Evolutionary conservation across 2,329 filamentous ascomycete genomes (phyloP), one percentile per base, ranked within the genome.

Genomic region (Trichoderma oligosporum): DNA sequence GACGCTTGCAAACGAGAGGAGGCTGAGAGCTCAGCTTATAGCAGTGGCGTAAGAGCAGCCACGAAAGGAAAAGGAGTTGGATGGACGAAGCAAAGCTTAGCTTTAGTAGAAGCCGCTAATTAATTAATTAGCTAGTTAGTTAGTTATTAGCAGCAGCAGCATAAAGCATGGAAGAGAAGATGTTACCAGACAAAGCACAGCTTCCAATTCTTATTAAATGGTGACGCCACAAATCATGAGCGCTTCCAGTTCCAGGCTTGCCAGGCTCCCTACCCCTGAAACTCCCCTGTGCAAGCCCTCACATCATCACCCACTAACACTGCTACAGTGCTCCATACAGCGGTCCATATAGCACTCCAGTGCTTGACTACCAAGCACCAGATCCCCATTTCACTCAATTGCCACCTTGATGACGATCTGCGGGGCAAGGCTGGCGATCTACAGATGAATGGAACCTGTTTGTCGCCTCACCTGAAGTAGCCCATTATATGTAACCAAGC

Each of bases 261-360:
- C 46, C 45, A 44, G n/a, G n/a, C n/a, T n/a, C n/a, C n/a, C n/a
- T n/a, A 9, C 47, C 33, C 47, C 47, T 51, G 47, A 51, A 51
- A 36, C n/a, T 11, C 33, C 47, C 47, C 47, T 27, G 24, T 38
- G 29, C 47, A 39, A 24, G 6, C 24, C 9, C 47, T 24, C 35
- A 51, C 4, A 49, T 14, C 11, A 12, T 24, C 24, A 39, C 35
- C 35, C 47, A 51, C 35, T 39, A 51, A 39, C n/a, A n/a, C n/a
- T n/a, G n/a, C n/a, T n/a, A n/a, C n/a, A n/a, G n/a, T n/a, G n/a
- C n/a, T n/a, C n/a, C n/a, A n/a, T n/a, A n/a, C n/a, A n/a, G n/a
- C n/a, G n/a, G n/a, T n/a, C n/a, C n/a, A n/a, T n/a, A n/a, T n/a
- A n/a, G n/a, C n/a, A n/a, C 20, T n/a, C n/a, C 33, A 49, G 22